Conservation (phyloP, 2,329 filamentous ascomycete genomes). For the Malbranchea zuffiana region DNA sequence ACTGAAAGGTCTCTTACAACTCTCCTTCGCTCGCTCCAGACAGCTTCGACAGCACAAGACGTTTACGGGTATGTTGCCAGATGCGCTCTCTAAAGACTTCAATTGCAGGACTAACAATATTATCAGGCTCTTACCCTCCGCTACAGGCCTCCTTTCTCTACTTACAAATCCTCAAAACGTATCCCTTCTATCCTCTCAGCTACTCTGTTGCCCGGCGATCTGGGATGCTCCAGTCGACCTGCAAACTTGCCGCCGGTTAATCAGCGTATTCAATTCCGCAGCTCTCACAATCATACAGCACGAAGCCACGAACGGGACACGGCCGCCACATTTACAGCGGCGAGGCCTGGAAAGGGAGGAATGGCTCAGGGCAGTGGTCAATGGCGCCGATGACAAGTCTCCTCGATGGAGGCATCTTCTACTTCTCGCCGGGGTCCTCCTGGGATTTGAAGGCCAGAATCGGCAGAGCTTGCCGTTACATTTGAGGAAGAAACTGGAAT, state of each 20-base stretch:
- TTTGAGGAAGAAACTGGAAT: conserved; percentile 58
- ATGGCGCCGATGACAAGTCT: conserved; percentile 51
- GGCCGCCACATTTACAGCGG: conserved; percentile 29
- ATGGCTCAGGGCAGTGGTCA: conserved; percentile 49
- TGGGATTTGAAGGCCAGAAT: conserved; percentile 60
- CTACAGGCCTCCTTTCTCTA: conserved; percentile 36
- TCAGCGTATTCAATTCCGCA: conserved; percentile 53
- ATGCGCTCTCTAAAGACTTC: conserved; percentile 15
- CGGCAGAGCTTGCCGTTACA: conserved; percentile 51
- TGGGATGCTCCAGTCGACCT: conserved; percentile 49
- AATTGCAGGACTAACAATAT: conserved; percentile 14
- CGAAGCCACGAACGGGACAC: conserved; percentile 31
- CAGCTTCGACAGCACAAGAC: conserved; percentile 48
- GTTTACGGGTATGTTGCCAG: conserved; percentile 41
- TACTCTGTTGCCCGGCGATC: conserved; percentile 48
- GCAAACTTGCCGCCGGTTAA: conserved; percentile 44
- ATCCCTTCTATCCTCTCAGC: conserved; percentile 48
- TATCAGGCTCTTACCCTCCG: conserved; percentile 42
- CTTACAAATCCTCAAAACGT: conserved; percentile 53
- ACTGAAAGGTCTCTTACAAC: conserved; percentile 51
- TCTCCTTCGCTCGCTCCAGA: conserved; percentile 50
- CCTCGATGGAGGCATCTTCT: conserved; percentile 73
- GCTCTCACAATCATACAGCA: conserved; percentile 43
- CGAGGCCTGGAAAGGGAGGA: conserved; percentile 45
- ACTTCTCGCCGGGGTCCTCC: conserved; percentile 65